Evolutionary conservation across 257 asterid genomes (phyloP).

Genomic region (Solanum virginianum): DNA sequence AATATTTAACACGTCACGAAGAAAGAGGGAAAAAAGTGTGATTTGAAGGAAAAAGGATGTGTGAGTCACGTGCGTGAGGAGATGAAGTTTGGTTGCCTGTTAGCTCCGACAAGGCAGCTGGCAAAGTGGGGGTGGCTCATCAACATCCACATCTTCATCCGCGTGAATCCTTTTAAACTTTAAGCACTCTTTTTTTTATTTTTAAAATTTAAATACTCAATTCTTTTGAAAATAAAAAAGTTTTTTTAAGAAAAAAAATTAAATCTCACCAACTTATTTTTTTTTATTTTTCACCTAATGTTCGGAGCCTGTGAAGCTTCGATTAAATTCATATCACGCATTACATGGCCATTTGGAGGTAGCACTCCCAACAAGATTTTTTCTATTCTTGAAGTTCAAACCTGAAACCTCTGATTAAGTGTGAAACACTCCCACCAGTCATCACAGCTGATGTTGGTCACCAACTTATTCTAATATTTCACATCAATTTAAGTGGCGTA

Average conservation of each 20-base stretch:
- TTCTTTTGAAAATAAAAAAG: not conserved
- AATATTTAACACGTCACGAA: not conserved
- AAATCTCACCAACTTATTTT: not conserved
- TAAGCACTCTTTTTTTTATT: not conserved
- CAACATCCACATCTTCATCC: slow-evolving; percentile 33
- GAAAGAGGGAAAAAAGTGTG: not conserved
- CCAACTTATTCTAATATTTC: not conserved
- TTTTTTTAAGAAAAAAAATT: not conserved
- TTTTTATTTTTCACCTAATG: too few species aligned
- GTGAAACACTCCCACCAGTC: too few species aligned
- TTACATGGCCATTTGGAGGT: rapidly evolving
- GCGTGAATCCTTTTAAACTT: slow-evolving; percentile 34
- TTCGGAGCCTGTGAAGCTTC: rapidly evolving
- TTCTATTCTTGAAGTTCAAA: rapidly evolving
- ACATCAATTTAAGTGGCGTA: not conserved
- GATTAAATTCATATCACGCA: too few species aligned
- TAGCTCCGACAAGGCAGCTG: slow-evolving; percentile 51
- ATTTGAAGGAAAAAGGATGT: not conserved
- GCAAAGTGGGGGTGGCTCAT: slow-evolving; percentile 29
- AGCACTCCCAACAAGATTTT: too few species aligned
- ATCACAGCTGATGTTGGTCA: not conserved
- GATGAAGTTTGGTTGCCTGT: slow-evolving; percentile 1
- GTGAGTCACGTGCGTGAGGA: slow-evolving; percentile 30
- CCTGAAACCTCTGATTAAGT: rapidly evolving
- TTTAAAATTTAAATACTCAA: not conserved